A percentile compares a stretch with the other conserved stretches of the same genome.
Conservation (phyloP, 768 basidiomycete species). For the Boletus subparvulus region DNA sequence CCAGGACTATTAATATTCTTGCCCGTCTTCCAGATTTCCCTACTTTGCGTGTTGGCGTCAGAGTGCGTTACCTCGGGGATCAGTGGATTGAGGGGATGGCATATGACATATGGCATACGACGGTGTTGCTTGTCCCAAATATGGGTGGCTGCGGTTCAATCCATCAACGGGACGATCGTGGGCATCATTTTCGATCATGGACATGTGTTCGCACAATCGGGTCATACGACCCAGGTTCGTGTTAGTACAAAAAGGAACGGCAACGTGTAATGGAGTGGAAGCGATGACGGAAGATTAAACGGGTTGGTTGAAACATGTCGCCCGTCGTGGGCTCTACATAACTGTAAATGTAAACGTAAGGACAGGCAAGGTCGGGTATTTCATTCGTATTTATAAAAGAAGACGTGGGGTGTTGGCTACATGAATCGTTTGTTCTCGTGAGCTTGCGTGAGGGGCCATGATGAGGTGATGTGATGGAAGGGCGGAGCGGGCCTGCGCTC, state of each 20-base stretch:
- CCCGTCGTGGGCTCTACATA: neutral
- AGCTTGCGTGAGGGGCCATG: slow-evolving; percentile 15
- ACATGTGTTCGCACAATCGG: neutral
- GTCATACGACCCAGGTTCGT: neutral
- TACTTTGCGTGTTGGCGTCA: neutral
- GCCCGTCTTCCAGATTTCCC: neutral
- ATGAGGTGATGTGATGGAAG: slow-evolving; percentile 4
- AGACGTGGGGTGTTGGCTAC: slow-evolving; percentile 10
- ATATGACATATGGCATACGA: too few species aligned
- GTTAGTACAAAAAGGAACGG: neutral
- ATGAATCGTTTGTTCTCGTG: slow-evolving; percentile 15
- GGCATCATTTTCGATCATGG: neutral
- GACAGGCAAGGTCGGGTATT: slow-evolving; percentile 19
- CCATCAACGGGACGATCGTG: slow-evolving; percentile 1
- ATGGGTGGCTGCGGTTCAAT: neutral
- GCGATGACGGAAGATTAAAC: neutral
- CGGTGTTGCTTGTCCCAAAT: too few species aligned
- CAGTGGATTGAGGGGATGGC: neutral
- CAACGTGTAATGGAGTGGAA: neutral
- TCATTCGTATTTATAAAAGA: slow-evolving; percentile 1
- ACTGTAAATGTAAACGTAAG: slow-evolving; percentile 12
- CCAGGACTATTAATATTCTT: neutral
- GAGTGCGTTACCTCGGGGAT: neutral
- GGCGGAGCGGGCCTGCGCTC: slow-evolving; percentile 12
- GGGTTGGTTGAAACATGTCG: neutral